phyloP scores from a whole-genome alignment of 176 grass and related monocot species.

The Stipa capillata region DNA sequence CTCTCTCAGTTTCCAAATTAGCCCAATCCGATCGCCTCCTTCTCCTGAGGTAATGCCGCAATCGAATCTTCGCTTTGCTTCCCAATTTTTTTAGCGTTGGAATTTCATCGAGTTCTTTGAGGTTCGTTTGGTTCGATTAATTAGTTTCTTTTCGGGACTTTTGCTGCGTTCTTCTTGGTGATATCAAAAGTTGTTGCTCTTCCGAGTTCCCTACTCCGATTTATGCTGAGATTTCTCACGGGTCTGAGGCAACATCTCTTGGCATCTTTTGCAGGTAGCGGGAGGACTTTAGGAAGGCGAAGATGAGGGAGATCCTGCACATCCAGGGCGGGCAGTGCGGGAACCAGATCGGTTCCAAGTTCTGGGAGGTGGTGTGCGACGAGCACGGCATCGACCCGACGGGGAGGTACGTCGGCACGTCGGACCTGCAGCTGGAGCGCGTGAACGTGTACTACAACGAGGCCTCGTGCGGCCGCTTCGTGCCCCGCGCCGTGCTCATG shows the following conservation, averaged over 20 bases:
- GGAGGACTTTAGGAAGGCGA: neutral
- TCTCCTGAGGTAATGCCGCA: neutral
- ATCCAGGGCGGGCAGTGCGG: conserved; percentile 81
- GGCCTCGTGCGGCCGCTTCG: conserved; percentile 66
- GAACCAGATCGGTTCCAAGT: conserved; percentile 86
- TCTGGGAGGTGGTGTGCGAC: conserved; percentile 87
- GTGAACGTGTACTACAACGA: conserved; percentile 91
- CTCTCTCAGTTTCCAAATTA: neutral
- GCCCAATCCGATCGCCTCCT: neutral
- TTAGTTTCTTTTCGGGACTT: neutral
- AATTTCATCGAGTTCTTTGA: neutral
- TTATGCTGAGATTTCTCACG: neutral
- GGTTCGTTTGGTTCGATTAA: neutral
- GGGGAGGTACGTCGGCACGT: conserved; percentile 52
- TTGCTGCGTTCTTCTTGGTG: neutral
- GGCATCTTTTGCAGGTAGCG: neutral
- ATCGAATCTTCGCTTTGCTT: neutral
- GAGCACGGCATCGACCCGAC: conserved; percentile 82
- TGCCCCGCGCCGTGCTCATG: conserved; percentile 79
- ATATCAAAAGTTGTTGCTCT: neutral
- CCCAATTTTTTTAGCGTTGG: neutral
- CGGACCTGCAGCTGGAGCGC: conserved; percentile 72
- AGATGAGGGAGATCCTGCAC: conserved; percentile 94
- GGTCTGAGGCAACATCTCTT: neutral
- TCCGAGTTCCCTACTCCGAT: neutral